Percentiles rank a stretch among this genome's conserved stretches.
Conservation (phyloP, 495 filamentous ascomycete species). For the Podospora appendiculata region DNA sequence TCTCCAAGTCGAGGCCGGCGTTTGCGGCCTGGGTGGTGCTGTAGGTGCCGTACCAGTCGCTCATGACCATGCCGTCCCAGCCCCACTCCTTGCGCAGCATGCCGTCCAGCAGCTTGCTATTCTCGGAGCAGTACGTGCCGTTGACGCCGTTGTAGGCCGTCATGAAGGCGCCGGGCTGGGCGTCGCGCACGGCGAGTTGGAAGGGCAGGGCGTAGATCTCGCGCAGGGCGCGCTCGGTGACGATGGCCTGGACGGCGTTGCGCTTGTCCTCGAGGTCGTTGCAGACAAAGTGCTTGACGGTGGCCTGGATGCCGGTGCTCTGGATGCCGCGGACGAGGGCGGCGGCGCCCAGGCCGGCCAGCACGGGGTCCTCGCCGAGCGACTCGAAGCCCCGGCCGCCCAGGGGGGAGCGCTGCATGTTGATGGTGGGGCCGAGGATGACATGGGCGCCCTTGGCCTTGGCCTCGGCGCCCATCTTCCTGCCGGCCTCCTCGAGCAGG, state of each 20-base stretch:
- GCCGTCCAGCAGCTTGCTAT: constrained; percentile 51
- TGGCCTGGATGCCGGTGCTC: constrained; percentile 59
- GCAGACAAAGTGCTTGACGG: constrained; percentile 75
- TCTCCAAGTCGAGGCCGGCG: constrained; percentile 67
- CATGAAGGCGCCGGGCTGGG: constrained; percentile 61
- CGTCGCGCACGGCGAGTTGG: constrained; percentile 60
- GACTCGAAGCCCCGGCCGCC: constrained; percentile 76
- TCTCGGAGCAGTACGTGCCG: constrained; percentile 61
- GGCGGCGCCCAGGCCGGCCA: constrained; percentile 62
- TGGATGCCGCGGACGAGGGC: constrained; percentile 63
- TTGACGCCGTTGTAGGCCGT: constrained; percentile 72
- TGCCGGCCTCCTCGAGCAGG: constrained; percentile 53
- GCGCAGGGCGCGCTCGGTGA: constrained; percentile 62
- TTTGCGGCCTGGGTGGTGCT: constrained; percentile 57
- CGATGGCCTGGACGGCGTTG: constrained; percentile 56
- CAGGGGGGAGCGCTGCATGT: constrained; percentile 66
- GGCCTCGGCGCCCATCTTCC: constrained; percentile 59
- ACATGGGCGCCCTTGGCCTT: constrained; percentile 63
- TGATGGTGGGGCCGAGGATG: constrained; percentile 69
- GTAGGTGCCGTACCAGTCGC: constrained; percentile 69
- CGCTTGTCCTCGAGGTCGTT: constrained; percentile 74
- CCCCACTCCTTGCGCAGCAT: constrained; percentile 66
- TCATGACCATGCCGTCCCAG: constrained; percentile 63
- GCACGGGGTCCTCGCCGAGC: constrained; percentile 63
- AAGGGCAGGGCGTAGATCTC: constrained; percentile 75